phyloP scores from a whole-genome alignment of 148 eudicot genomes.

The Camellia granthamiana region DNA sequence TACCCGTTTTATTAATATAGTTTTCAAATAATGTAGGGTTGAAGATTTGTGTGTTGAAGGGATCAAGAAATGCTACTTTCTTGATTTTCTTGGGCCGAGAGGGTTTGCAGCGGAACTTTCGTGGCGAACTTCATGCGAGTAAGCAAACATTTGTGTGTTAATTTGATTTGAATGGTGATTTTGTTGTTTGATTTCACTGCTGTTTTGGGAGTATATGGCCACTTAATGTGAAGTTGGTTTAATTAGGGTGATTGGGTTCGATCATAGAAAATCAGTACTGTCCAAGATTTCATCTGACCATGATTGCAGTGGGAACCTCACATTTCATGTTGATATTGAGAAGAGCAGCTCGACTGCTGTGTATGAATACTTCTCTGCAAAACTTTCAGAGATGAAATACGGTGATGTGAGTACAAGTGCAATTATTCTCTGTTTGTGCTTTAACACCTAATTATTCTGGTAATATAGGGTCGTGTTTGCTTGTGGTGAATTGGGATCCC shows the following conservation, averaged over 20 bases:
- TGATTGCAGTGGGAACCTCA: conserved; percentile 38
- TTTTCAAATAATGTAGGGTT: conserved; percentile 33
- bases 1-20: background rate
- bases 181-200: background rate
- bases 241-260: conserved; percentile 66
- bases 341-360: conserved; percentile 75
- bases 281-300: conserved; percentile 30
- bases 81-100: conserved; percentile 74
- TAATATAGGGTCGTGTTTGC: background rate
- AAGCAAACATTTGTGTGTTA: conserved; percentile 27
- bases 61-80: conserved; percentile 67
- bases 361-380: conserved; percentile 57
- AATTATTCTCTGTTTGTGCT: background rate
- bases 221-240: conserved; percentile 8
- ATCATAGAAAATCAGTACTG: conserved; percentile 57
- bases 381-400: conserved; percentile 29
- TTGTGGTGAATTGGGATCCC: background rate
- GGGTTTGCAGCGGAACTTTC: conserved; percentile 64
- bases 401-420: conserved; percentile 33
- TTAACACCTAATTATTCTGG: background rate
- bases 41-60: conserved; percentile 70
- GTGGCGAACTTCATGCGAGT: conserved; percentile 55
- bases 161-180: background rate
- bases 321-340: conserved; percentile 53
- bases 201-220: background rate